Conservation (phyloP, 2,329 filamentous ascomycete genomes). For the Nothomitra cinnamomea region DNA sequence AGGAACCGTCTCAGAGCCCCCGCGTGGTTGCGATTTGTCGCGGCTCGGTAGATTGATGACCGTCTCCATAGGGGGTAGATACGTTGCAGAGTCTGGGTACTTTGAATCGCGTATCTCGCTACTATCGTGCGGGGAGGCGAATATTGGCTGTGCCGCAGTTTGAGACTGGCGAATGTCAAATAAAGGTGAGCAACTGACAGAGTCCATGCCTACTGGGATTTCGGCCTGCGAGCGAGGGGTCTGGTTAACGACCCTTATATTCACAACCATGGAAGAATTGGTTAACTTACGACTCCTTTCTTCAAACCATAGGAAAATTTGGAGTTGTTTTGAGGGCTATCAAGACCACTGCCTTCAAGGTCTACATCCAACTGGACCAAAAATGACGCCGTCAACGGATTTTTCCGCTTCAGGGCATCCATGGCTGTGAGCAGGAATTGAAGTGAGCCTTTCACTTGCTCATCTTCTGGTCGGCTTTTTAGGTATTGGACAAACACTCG, state of each 20-base stretch:
- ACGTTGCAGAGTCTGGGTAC: background rate
- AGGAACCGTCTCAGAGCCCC: no score
- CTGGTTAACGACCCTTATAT: background rate
- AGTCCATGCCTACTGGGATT: background rate
- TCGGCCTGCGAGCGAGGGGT: background rate
- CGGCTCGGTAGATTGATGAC: background rate
- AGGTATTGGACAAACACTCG: conserved; percentile 91
- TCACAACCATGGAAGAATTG: background rate
- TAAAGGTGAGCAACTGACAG: background rate
- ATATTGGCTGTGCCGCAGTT: background rate
- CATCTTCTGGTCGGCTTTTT: conserved; percentile 82
- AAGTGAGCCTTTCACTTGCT: conserved; percentile 60
- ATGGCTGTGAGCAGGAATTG: conserved; percentile 83
- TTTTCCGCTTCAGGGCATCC: conserved; percentile 72
- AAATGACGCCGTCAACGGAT: conserved; percentile 87
- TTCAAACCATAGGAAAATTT: conserved; percentile 2
- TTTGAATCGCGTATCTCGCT: background rate
- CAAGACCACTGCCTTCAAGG: conserved; percentile 37
- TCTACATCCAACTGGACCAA: conserved; percentile 86
- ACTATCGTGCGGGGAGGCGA: background rate
- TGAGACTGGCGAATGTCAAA: background rate
- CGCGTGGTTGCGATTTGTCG: background rate
- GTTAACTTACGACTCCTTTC: conserved; percentile 4
- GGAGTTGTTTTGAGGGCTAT: background rate
- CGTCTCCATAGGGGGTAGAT: background rate